A percentile compares a stretch with the other conserved stretches of the same genome.
These are phyloP conservation scores for Fraxinus pennsylvanica DNA, from an alignment of 257 asterid species.

Conservation along the genomic window DNA sequence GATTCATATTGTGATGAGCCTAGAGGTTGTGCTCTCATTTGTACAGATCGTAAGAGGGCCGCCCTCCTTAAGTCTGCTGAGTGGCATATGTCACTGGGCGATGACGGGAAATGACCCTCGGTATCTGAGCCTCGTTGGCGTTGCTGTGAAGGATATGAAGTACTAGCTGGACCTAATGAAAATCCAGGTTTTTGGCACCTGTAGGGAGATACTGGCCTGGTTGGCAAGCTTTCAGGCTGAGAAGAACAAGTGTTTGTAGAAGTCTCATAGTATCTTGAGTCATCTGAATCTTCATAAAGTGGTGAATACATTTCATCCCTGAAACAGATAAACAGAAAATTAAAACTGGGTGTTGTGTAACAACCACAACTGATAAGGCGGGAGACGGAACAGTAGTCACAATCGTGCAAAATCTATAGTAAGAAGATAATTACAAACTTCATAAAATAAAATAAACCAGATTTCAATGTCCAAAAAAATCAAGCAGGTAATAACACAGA, in stretches of 20 bases:
- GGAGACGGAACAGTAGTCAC: too few relatives aligned
- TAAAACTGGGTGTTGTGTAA: background rate
- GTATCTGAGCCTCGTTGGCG: slow-evolving; percentile 88
- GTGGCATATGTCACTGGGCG: slow-evolving; percentile 97
- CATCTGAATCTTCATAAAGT: slow-evolving; percentile 95
- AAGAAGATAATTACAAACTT: too few relatives aligned
- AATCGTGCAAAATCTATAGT: too few relatives aligned
- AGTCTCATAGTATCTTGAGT: slow-evolving; percentile 54
- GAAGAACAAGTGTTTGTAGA: slow-evolving; percentile 53
- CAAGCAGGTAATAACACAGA: too few relatives aligned
- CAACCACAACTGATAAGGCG: too few relatives aligned
- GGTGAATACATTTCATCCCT: slow-evolving; percentile 95
- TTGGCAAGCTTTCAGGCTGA: slow-evolving; percentile 63
- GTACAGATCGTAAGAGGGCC: slow-evolving; percentile 83
- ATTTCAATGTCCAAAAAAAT: too few relatives aligned
- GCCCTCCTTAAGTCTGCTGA: slow-evolving; percentile 89
- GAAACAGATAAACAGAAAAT: slow-evolving; percentile 21
- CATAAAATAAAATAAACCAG: too few relatives aligned
- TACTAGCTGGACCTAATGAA: slow-evolving; percentile 42
- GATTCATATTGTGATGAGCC: slow-evolving; percentile 51
- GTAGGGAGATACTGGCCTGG: slow-evolving; percentile 84
- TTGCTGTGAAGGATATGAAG: slow-evolving; percentile 53
- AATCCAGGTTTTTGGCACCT: slow-evolving; percentile 65
- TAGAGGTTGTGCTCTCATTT: slow-evolving; percentile 76
- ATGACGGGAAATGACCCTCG: slow-evolving; percentile 91